phyloP scores from a whole-genome alignment of 192 early-diverging fungal species.

The Backusella westeae region DNA sequence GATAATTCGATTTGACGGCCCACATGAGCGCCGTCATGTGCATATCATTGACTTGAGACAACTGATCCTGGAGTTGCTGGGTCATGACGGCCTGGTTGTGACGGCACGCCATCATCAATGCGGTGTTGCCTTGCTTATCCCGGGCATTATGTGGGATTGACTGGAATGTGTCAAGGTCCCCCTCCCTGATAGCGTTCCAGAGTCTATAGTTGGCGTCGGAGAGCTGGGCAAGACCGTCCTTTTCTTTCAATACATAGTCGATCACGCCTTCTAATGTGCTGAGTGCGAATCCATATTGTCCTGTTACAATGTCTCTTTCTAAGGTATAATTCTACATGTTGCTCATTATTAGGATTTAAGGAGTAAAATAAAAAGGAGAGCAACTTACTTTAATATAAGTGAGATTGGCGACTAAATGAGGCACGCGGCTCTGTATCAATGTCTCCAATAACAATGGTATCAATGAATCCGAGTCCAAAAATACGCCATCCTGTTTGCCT shows the following conservation, averaged over 20 bases:
- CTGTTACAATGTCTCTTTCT: constrained; percentile 35
- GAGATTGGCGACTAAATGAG: constrained; percentile 43
- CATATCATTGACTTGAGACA: constrained; percentile 32
- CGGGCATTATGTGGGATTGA: constrained; percentile 29
- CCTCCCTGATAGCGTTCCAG: constrained; percentile 32
- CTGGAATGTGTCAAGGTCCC: constrained; percentile 23
- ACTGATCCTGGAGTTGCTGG: constrained; percentile 20
- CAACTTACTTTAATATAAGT: constrained; percentile 43
- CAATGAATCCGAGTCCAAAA: constrained; percentile 39
- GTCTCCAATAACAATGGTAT: constrained; percentile 49
- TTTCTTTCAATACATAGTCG: constrained; percentile 37
- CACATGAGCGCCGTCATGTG: constrained; percentile 42
- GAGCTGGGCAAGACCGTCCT: constrained; percentile 27
- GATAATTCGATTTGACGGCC: constrained; percentile 24
- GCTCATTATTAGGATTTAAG: background rate
- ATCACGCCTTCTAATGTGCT: constrained; percentile 49
- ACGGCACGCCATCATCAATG: constrained; percentile 38
- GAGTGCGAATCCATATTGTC: constrained; percentile 47
- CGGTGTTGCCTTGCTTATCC: constrained; percentile 40
- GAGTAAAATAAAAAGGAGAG: background rate
- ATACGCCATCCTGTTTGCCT: background rate
- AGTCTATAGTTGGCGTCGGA: constrained; percentile 37
- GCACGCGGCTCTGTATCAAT: constrained; percentile 42
- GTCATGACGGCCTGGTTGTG: constrained; percentile 31
- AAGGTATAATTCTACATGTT: constrained; percentile 39